Evolutionary conservation across 805 yeast species (phyloP), one percentile per base, ranked within the genome.

Genomic region (Scheffersomyces lignosus): DNA sequence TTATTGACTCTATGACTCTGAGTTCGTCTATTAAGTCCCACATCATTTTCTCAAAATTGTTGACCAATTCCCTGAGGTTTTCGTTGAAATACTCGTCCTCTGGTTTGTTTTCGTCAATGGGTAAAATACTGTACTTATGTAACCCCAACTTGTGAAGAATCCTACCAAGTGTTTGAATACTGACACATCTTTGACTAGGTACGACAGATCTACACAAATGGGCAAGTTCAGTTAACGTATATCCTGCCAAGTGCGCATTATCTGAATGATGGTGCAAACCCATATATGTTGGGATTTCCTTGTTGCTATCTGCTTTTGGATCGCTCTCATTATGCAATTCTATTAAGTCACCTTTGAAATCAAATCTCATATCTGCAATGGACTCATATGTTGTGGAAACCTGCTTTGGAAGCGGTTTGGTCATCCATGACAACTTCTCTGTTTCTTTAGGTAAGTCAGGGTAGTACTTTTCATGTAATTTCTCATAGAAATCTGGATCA

Each of bases 221-320:
- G 1, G 84, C 83, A 34, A 93, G 69, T 56, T 93, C 99, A 0
- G 78, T 70, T 16, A 93, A 56, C 0, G 97, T 90, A 58, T 93
- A 93, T 0, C 99, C 99, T 0, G 98, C 96, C 35, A 90, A 69
- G 30, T 81, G 80, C 0, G 98, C 96, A 32, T 83, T 80, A 8
- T 83, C 87, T 0, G 96, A 75, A 60, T 93, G 99, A 57, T 93
- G 98, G 52, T 88, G 96, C 17, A 93, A 72, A 0, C 96, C 99
- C 27, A 75, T 55, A 27, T 71, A 66, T 0, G 82, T 71, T 2
- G 84, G 79, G 5, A 77, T 59, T 5, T 59, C 59, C 8, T 44
- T 43, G 3, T 39, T 31, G 6, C 39, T 36, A 9, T 49, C 41
- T 7, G 47, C 25, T 12, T 42, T 37, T 3, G 38, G 16, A 4